Evolutionary conservation across 2,329 filamentous ascomycete genomes (phyloP).

Genomic region (Lizonia empirigonia): DNA sequence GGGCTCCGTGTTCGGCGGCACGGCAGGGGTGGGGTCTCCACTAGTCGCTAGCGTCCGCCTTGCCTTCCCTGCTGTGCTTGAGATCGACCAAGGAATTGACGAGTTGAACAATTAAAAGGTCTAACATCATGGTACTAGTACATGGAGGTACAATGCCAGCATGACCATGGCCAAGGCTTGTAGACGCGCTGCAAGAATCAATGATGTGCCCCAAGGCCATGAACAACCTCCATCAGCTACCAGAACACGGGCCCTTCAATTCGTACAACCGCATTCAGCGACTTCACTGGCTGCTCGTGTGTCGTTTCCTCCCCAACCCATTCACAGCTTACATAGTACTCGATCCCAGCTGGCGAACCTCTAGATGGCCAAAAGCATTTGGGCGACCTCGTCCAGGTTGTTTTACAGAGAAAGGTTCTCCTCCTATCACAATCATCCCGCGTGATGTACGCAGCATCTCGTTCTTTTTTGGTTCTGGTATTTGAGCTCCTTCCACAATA

Average conservation of each 20-base stretch:
- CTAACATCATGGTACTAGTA: too few relatives aligned
- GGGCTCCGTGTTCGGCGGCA: conserved; percentile 12
- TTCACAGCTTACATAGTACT: conserved; percentile 28
- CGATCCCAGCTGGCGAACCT: conserved; percentile 25
- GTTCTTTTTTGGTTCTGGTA: conserved; percentile 38
- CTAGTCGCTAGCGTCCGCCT: conserved; percentile 10
- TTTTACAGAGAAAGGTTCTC: conserved; percentile 49
- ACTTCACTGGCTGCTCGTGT: conserved; percentile 22
- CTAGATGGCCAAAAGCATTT: conserved; percentile 20
- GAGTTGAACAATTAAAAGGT: too few relatives aligned
- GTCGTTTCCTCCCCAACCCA: conserved; percentile 21
- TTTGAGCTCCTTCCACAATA: conserved; percentile 48
- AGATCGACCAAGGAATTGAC: too few relatives aligned
- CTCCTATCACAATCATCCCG: conserved; percentile 47
- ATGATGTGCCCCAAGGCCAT: too few relatives aligned
- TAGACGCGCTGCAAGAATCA: too few relatives aligned
- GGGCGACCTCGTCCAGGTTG: conserved; percentile 27
- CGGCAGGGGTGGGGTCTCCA: conserved; percentile 9
- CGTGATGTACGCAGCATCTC: conserved; percentile 44
- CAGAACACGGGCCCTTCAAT: not conserved
- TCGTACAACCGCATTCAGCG: conserved; percentile 13
- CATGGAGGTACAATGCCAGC: too few relatives aligned
- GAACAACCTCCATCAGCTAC: not conserved
- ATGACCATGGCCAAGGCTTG: too few relatives aligned
- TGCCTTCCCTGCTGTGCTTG: conserved; percentile 7